phyloP scores from a whole-genome alignment of 257 asterid species.

The Vinca minor region DNA sequence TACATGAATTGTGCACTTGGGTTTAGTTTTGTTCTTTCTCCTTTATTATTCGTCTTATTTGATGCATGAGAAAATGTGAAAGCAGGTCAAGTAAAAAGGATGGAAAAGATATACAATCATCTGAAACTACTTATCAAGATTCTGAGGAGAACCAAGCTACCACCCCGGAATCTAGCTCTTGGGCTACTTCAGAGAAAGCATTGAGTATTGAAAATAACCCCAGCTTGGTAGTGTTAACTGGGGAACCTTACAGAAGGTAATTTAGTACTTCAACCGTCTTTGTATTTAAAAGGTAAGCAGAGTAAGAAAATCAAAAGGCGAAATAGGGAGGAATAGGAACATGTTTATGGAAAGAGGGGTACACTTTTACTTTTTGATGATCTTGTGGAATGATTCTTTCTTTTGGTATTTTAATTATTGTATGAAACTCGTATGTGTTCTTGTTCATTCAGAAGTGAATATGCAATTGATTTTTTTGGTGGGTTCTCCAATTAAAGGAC shows the following conservation, averaged over 20 bases:
- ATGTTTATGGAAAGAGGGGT: too few relatives aligned
- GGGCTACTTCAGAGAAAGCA: constrained; percentile 55
- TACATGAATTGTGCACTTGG: neutral
- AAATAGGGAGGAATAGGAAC: too few relatives aligned
- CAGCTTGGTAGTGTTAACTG: constrained; percentile 30
- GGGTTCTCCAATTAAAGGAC: constrained; percentile 40
- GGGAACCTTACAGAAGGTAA: constrained; percentile 54
- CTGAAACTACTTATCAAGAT: constrained; percentile 29
- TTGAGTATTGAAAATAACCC: constrained; percentile 44
- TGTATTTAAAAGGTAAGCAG: too few relatives aligned
- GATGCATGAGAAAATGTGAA: constrained; percentile 8
- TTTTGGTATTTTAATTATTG: too few relatives aligned
- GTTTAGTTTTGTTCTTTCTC: neutral
- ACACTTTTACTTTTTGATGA: too few relatives aligned
- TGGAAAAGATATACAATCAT: constrained; percentile 26
- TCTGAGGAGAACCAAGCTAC: constrained; percentile 46
- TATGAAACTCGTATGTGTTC: neutral
- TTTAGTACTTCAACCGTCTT: too few relatives aligned
- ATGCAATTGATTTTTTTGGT: constrained; percentile 13
- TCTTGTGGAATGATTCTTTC: too few relatives aligned
- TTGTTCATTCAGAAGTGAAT: constrained; percentile 7
- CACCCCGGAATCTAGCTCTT: constrained; percentile 62
- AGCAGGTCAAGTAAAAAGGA: constrained; percentile 47
- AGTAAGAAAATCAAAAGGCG: too few relatives aligned
- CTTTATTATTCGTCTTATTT: neutral